Base-by-base conservation (phyloP, 768 basidiomycete genomes). In the Hydnomerulius pinastri region DNA sequence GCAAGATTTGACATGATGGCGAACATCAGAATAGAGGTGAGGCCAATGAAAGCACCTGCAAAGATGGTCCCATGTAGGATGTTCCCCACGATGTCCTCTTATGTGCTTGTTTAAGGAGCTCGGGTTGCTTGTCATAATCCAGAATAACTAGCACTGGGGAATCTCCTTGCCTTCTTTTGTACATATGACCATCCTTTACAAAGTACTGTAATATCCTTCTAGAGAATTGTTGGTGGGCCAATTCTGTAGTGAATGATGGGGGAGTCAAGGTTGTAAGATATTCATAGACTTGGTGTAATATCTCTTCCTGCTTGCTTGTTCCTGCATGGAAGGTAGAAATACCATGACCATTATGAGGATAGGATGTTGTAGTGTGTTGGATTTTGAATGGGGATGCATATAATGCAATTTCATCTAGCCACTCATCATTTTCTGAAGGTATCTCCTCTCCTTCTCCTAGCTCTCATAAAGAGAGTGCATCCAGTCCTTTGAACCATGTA, bases 391-490 rank as follows among this genome's bases (percentile, higher is more conserved):
- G 2, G 1, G 27, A 43, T 27, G 17, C 4, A 0, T 38, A 27
- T 10, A 55, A 29, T 0, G 51, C 46, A 8, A 55, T 53, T 0
- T 57, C 49, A 35, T 66, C 64, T 3, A 62, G 40, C 62, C 64
- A 67, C 3, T 40, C 49, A 52, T 63, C 73, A 62, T 71, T 49
- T 23, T 53, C 40, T 35, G 68, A 46, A 23, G 66, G 48, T 33
- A 70, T 56, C 21, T 61, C 65, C 39, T 76, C 68, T 1, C 56
- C 57, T 17, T 68, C 62, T n/a, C 58, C 54, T 2, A 1, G 12
- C 6, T 28, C 40, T 20, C 65, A 4, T 43, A 64, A 2, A 1
- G 73, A 77, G 8, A 77, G 46, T 0, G 60, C 74, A 65, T 77
- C 76, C 2, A 74, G 69, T 9, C 65, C 74, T 43, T 48, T 48